A percentile compares a stretch with the other conserved stretches of the same genome.
Evolutionary conservation across 1,284 basidiomycete species (phyloP).

Genomic region (Rhizoctonia solani): DNA sequence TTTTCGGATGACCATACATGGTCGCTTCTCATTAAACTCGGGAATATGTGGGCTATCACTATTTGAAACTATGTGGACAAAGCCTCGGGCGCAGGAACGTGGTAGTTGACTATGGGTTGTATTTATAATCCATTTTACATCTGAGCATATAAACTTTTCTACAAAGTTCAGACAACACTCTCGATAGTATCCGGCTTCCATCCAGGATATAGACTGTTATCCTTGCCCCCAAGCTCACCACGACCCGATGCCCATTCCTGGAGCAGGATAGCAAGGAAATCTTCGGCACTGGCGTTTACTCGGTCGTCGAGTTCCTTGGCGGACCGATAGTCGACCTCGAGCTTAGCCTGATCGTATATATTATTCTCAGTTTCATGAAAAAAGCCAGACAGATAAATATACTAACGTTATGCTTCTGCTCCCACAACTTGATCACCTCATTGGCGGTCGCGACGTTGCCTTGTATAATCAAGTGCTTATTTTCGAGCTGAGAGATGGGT

Average conservation of each 20-base stretch:
- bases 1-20: too few relatives aligned
- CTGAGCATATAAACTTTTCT: neutral
- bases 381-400: neutral
- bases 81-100: too few relatives aligned
- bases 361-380: neutral
- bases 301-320: conserved; percentile 19
- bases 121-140: too few relatives aligned
- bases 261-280: conserved; percentile 14
- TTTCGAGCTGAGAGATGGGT: neutral
- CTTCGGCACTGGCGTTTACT: conserved; percentile 1
- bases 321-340: conserved; percentile 11
- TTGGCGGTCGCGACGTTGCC: neutral
- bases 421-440: conserved; percentile 3
- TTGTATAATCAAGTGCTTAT: neutral
- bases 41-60: too few relatives aligned
- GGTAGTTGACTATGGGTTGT: too few relatives aligned
- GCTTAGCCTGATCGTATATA: conserved; percentile 1
- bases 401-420: neutral
- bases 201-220: conserved; percentile 20
- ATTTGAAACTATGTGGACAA: too few relatives aligned
- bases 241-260: conserved; percentile 19
- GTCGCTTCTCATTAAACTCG: too few relatives aligned
- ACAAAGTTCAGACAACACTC: conserved; percentile 14
- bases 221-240: neutral
- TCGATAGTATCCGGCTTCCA: conserved; percentile 26